Percentiles rank a stretch among this genome's conserved stretches.
Conservation (phyloP, 2,329 filamentous ascomycete genomes). For the Huntiella omanensis region DNA sequence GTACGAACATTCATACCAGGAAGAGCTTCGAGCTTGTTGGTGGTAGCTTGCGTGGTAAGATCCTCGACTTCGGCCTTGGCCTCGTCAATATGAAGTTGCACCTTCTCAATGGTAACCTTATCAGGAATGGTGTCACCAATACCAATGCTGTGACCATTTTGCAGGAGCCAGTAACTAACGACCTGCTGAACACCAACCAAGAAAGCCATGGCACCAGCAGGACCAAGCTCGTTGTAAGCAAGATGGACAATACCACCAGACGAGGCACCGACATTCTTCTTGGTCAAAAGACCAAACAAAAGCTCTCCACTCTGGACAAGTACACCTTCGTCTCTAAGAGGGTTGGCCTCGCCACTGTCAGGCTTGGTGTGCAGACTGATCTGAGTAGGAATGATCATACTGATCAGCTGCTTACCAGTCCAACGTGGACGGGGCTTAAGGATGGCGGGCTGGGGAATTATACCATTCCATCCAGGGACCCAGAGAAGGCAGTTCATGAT, state of each 20-base stretch:
- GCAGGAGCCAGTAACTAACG: slow-evolving; percentile 91
- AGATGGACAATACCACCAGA: slow-evolving; percentile 86
- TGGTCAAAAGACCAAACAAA: slow-evolving; percentile 75
- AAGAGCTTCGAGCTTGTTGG: slow-evolving; percentile 73
- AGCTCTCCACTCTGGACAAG: slow-evolving; percentile 75
- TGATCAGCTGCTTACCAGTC: slow-evolving; percentile 97
- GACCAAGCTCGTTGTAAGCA: slow-evolving; percentile 86
- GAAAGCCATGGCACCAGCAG: slow-evolving; percentile 74
- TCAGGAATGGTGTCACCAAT: slow-evolving; percentile 97
- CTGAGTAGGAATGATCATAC: slow-evolving; percentile 72
- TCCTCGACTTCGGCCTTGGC: slow-evolving; percentile 66
- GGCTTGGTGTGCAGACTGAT: slow-evolving; percentile 62
- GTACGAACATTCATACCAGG: slow-evolving; percentile 98
- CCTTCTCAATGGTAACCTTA: slow-evolving; percentile 60
- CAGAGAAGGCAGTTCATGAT: slow-evolving; percentile 96
- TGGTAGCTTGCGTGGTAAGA: slow-evolving; percentile 61
- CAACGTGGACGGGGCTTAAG: slow-evolving; percentile 79
- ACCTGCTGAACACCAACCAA: slow-evolving; percentile 91
- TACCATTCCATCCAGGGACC: slow-evolving; percentile 94
- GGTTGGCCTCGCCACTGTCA: slow-evolving; percentile 35
- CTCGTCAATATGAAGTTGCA: slow-evolving; percentile 61
- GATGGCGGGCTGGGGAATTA: slow-evolving; percentile 86
- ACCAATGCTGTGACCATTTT: slow-evolving; percentile 93
- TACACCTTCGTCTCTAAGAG: slow-evolving; percentile 57
- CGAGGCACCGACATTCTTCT: slow-evolving; percentile 84